phyloP scores from a whole-genome alignment of 176 grass and related monocot species.

The Zea luxurians region DNA sequence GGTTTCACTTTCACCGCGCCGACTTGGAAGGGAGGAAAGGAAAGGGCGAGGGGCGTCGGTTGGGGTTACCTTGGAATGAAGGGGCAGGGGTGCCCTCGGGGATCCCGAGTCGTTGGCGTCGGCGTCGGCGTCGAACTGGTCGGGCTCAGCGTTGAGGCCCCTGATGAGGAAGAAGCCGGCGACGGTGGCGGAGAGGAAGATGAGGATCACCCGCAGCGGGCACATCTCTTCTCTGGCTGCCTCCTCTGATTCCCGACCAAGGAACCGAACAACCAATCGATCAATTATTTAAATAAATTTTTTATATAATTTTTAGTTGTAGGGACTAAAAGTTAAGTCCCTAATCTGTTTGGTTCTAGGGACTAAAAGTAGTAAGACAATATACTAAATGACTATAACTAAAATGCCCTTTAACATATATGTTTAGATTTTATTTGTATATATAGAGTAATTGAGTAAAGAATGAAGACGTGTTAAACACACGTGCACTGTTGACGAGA shows the following conservation, averaged over 20 bases:
- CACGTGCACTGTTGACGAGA: too few relatives aligned
- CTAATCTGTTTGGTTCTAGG: too few relatives aligned
- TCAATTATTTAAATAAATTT: too few relatives aligned
- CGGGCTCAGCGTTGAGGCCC: constrained; percentile 55
- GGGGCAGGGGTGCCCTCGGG: constrained; percentile 25
- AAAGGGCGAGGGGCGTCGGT: not conserved
- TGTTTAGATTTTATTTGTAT: too few relatives aligned
- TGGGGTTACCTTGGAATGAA: constrained; percentile 57
- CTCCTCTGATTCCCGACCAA: not conserved
- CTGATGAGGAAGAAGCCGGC: constrained; percentile 93
- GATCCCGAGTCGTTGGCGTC: constrained; percentile 22
- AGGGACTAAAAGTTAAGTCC: too few relatives aligned
- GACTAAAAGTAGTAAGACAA: too few relatives aligned
- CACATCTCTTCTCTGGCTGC: too few relatives aligned
- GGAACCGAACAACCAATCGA: not conserved
- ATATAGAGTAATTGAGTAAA: too few relatives aligned
- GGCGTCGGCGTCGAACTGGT: constrained; percentile 40
- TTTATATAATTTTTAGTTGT: too few relatives aligned
- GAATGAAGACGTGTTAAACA: too few relatives aligned
- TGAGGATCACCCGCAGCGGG: constrained; percentile 79
- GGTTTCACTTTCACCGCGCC: constrained; percentile 38
- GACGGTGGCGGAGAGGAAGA: constrained; percentile 93
- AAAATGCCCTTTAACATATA: too few relatives aligned
- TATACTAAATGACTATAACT: too few relatives aligned
- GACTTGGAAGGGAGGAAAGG: constrained; percentile 18